phyloP scores from a whole-genome alignment of 2,329 filamentous ascomycete genomes.

The Aaosphaeria arxii region DNA sequence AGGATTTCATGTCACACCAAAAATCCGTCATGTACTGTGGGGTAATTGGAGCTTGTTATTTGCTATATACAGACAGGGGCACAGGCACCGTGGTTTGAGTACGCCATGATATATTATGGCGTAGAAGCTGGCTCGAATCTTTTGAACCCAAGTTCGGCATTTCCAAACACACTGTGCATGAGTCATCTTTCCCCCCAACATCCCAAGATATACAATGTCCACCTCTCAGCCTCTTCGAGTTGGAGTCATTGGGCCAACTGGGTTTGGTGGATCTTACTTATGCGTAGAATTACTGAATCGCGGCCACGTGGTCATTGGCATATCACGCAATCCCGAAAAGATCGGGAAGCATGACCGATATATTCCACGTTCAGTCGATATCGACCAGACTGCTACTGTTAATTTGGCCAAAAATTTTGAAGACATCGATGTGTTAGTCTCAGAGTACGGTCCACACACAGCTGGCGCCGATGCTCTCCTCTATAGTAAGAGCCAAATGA shows the following conservation, averaged over 20 bases:
- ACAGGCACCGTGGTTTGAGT: too few species aligned
- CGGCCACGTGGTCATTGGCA: conserved; percentile 31
- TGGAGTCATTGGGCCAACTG: conserved; percentile 32
- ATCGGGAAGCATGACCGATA: conserved; percentile 29
- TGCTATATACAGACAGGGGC: too few species aligned
- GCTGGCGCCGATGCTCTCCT: conserved; percentile 21
- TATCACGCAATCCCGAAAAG: conserved; percentile 31
- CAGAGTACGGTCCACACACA: conserved; percentile 33
- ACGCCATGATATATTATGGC: background rate
- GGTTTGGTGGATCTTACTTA: conserved; percentile 34
- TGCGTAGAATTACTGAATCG: conserved; percentile 31
- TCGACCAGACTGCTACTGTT: conserved; percentile 18
- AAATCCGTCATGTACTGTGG: too few species aligned
- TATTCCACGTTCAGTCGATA: conserved; percentile 22
- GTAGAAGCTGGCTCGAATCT: background rate
- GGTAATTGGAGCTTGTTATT: too few species aligned
- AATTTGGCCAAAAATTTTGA: conserved; percentile 24
- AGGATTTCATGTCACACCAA: too few species aligned
- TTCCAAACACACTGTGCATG: too few species aligned
- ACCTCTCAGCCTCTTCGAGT: conserved; percentile 13
- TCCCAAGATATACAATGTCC: conserved; percentile 2
- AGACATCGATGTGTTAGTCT: conserved; percentile 30
- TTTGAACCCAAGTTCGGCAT: background rate
- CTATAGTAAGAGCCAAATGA: conserved; percentile 22
- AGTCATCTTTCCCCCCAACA: too few species aligned